Percentiles rank a stretch among this genome's conserved stretches.
Evolutionary conservation across 2,329 filamentous ascomycete genomes (phyloP).

Genomic region (Capronia coronata): DNA sequence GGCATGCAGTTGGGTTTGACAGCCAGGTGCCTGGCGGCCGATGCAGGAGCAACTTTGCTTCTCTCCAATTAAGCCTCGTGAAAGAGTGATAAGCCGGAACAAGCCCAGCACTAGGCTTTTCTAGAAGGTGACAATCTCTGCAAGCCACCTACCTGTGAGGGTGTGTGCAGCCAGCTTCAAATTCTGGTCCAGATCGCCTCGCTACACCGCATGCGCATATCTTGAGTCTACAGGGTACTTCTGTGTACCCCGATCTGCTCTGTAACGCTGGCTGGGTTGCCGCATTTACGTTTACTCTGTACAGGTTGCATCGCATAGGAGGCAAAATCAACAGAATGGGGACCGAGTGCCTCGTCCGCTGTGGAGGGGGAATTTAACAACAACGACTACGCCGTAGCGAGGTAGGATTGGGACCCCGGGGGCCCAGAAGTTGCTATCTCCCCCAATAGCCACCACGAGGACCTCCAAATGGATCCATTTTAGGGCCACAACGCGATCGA

Average conservation of each 20-base stretch:
- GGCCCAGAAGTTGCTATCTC: not conserved
- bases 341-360: not conserved
- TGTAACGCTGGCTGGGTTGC: no score
- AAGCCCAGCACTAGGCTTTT: slow-evolving; percentile 15
- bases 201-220: slow-evolving; percentile 3
- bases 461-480: no score
- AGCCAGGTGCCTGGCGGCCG: slow-evolving; percentile 2
- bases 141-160: not conserved
- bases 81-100: slow-evolving; percentile 1
- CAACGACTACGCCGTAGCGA: slow-evolving; percentile 4
- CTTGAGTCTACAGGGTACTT: no score
- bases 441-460: not conserved
- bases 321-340: not conserved
- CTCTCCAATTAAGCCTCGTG: slow-evolving; percentile 12
- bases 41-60: slow-evolving; percentile 16
- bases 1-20: not conserved
- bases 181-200: not conserved
- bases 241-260: no score
- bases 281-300: not conserved
- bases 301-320: slow-evolving; percentile 8
- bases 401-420: slow-evolving; percentile 15
- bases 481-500: not conserved
- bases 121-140: slow-evolving; percentile 21
- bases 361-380: not conserved
- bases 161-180: not conserved